Evolutionary conservation across 2,329 filamentous ascomycete species (phyloP).

Genomic region (Claviceps pusilla): DNA sequence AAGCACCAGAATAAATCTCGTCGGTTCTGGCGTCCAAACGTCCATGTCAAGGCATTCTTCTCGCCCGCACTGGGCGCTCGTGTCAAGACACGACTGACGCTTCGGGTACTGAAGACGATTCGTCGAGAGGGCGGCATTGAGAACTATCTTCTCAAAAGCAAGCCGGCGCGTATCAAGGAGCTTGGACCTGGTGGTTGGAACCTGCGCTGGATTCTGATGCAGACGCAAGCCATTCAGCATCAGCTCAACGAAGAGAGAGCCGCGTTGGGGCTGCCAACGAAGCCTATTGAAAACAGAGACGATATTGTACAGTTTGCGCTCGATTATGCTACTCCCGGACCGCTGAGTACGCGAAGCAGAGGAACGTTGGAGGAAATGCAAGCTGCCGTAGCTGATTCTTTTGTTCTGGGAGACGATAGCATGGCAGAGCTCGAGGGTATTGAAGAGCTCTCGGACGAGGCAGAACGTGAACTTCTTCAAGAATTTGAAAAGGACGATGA

Average conservation of each 20-base stretch:
- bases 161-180: slow-evolving; percentile 64
- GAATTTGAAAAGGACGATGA: slow-evolving; percentile 18
- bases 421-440: slow-evolving; percentile 23
- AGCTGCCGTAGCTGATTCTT: slow-evolving; percentile 27
- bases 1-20: slow-evolving; percentile 55
- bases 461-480: slow-evolving; percentile 17
- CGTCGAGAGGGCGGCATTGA: slow-evolving; percentile 81
- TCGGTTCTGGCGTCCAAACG: slow-evolving; percentile 62
- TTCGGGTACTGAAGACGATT: slow-evolving; percentile 57
- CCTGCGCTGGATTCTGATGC: slow-evolving; percentile 79
- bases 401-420: slow-evolving; percentile 30
- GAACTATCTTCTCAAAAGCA: slow-evolving; percentile 74
- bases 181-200: slow-evolving; percentile 83
- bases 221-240: slow-evolving; percentile 50
- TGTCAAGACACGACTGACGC: slow-evolving; percentile 54
- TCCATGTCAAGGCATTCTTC: slow-evolving; percentile 53
- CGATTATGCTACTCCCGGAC: slow-evolving; percentile 27
- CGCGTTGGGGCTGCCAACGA: slow-evolving; percentile 43
- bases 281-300: slow-evolving; percentile 21
- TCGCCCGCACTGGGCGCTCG: slow-evolving; percentile 44
- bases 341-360: slow-evolving; percentile 20
- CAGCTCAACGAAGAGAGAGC: slow-evolving; percentile 51
- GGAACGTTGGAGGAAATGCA: slow-evolving; percentile 25
- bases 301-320: slow-evolving; percentile 25
- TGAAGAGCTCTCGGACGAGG: slow-evolving; percentile 26